These are phyloP conservation scores for Lagerstroemia fauriei DNA, from an alignment of 441 rosid genomes.

Conservation along the genomic window DNA sequence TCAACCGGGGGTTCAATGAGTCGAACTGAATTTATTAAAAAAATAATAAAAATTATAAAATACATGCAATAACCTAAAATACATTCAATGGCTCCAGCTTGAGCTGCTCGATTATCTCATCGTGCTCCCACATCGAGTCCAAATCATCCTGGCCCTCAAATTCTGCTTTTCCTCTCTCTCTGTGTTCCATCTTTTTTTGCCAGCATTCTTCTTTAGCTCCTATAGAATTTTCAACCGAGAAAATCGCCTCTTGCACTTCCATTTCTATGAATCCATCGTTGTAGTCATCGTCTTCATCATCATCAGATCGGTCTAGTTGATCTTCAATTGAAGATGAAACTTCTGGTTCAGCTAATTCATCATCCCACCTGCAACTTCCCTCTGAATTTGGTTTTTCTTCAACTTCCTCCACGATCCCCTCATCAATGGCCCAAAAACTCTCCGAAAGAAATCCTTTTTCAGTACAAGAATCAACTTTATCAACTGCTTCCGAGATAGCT, in stretches of 20 bases:
- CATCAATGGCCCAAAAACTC: slow-evolving; percentile 13
- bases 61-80: too few relatives aligned
- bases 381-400: slow-evolving; percentile 9
- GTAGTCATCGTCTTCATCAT: slow-evolving; percentile 26
- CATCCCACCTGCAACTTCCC: background rate
- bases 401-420: slow-evolving; percentile 18
- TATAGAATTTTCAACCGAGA: slow-evolving; percentile 17
- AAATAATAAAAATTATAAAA: too few relatives aligned
- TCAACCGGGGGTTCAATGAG: too few relatives aligned
- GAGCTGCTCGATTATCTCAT: slow-evolving; percentile 59
- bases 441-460: slow-evolving; percentile 29
- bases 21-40: too few relatives aligned
- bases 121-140: slow-evolving; percentile 49
- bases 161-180: slow-evolving; percentile 12
- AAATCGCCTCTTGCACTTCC: slow-evolving; percentile 30
- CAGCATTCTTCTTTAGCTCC: slow-evolving; percentile 13
- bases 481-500: background rate
- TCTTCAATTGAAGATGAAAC: slow-evolving; percentile 9
- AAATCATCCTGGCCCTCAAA: slow-evolving; percentile 40
- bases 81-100: slow-evolving; percentile 58
- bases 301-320: slow-evolving; percentile 40
- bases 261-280: slow-evolving; percentile 55
- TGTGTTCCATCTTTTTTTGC: slow-evolving; percentile 28
- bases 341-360: slow-evolving; percentile 14
- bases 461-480: slow-evolving; percentile 16